Evolutionary conservation across 257 asterid genomes (phyloP).

Genomic region (Gynochthodes officinalis): DNA sequence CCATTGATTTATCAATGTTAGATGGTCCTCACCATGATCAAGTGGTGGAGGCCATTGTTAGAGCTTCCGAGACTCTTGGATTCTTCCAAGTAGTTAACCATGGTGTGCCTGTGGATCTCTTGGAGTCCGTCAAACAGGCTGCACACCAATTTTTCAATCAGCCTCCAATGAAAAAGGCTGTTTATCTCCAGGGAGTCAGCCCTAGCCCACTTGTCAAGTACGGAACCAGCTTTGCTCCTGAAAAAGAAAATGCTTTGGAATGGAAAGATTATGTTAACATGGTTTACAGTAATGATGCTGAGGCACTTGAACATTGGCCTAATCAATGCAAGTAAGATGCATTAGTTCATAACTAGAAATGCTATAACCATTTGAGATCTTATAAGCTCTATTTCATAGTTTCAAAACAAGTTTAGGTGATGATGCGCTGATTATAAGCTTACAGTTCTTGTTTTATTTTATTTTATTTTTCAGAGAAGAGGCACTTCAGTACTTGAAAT

Average conservation of each 20-base stretch:
- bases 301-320: conserved; percentile 40
- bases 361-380: neutral
- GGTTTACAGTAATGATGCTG: conserved; percentile 39
- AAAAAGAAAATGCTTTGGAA: conserved; percentile 38
- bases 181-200: conserved; percentile 31
- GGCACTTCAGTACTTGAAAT: conserved; percentile 30
- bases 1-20: conserved; percentile 32
- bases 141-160: conserved; percentile 29
- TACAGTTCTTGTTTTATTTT: neutral
- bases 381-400: too few relatives aligned
- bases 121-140: conserved; percentile 24
- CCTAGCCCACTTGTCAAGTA: conserved; percentile 33
- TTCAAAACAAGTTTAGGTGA: too few relatives aligned
- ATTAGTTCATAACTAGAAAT: neutral
- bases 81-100: conserved; percentile 41
- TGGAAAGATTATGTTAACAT: conserved; percentile 43
- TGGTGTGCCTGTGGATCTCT: conserved; percentile 27
- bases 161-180: conserved; percentile 25
- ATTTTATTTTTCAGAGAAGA: conserved; percentile 18
- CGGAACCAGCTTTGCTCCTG: conserved; percentile 38
- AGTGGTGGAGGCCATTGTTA: conserved; percentile 26
- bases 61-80: conserved; percentile 34
- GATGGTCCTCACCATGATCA: conserved; percentile 32
- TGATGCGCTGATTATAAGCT: too few relatives aligned
- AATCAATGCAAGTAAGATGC: conserved; percentile 28